phyloP scores from a whole-genome alignment of 495 filamentous ascomycete species.

The Penicillium cinerascens region DNA sequence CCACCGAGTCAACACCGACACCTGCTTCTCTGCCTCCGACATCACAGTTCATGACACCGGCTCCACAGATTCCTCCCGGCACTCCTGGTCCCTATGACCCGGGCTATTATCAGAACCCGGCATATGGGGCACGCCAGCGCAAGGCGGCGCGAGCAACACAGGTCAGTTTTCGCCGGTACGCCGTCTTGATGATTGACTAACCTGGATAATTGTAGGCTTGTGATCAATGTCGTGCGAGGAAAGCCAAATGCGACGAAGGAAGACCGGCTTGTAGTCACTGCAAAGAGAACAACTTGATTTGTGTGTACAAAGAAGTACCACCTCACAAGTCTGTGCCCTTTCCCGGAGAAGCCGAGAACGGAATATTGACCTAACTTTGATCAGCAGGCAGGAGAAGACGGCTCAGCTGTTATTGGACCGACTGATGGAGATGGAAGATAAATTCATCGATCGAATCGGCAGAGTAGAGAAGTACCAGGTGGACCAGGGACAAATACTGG shows the following conservation, averaged over 20 bases:
- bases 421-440: conserved; percentile 29
- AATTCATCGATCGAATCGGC: conserved; percentile 10
- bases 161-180: conserved; percentile 22
- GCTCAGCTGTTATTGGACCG: conserved; percentile 37
- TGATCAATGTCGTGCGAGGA: conserved; percentile 58
- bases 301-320: conserved; percentile 59
- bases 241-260: conserved; percentile 63
- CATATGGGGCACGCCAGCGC: conserved; percentile 37
- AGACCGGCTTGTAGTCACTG: conserved; percentile 57
- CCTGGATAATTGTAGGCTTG: conserved; percentile 44
- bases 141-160: conserved; percentile 43
- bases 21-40: conserved; percentile 21
- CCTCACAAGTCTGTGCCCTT: conserved; percentile 50
- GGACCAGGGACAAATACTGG: not conserved
- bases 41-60: conserved; percentile 30
- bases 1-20: conserved; percentile 27
- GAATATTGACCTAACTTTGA: conserved; percentile 8
- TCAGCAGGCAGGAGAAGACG: conserved; percentile 39
- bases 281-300: conserved; percentile 52
- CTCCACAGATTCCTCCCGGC: conserved; percentile 16
- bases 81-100: conserved; percentile 32
- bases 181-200: not conserved
- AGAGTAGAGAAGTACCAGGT: conserved; percentile 12
- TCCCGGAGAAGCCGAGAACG: not conserved
- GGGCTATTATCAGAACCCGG: conserved; percentile 29